Evolutionary conservation across 176 grass and related monocot genomes (phyloP).

Genomic region (Musa beccarii): DNA sequence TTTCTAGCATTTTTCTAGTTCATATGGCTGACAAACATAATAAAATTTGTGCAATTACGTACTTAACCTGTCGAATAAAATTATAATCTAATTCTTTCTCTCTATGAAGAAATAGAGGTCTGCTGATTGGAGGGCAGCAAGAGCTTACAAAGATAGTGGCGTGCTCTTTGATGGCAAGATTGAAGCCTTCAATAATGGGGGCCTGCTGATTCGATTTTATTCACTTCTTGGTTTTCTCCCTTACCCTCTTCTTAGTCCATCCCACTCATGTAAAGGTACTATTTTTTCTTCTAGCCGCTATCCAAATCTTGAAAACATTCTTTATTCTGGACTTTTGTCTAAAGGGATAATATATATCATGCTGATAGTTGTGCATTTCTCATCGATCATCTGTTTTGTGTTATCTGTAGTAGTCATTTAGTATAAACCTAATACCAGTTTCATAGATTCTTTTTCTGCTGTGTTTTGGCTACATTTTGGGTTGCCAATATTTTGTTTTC

Average conservation of each 20-base stretch:
- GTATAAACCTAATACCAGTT: neutral
- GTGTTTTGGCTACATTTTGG: too few species aligned
- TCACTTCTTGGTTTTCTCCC: constrained; percentile 85
- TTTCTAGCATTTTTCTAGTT: neutral
- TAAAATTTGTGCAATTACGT: neutral
- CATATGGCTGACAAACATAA: neutral
- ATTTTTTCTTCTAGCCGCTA: neutral
- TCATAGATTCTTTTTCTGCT: neutral
- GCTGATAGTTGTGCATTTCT: too few species aligned
- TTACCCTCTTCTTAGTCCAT: constrained; percentile 72
- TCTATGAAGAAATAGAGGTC: constrained; percentile 40
- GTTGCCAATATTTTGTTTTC: too few species aligned
- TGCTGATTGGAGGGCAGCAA: constrained; percentile 57
- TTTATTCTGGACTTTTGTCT: neutral
- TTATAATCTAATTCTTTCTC: constrained; percentile 33
- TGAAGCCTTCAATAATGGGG: constrained; percentile 62
- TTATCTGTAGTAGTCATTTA: too few species aligned
- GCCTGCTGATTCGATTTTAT: constrained; percentile 57
- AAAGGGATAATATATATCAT: too few species aligned
- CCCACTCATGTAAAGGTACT: constrained; percentile 61
- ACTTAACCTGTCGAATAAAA: neutral
- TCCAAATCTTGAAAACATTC: neutral
- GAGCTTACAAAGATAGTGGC: constrained; percentile 45
- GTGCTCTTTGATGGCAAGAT: constrained; percentile 34
- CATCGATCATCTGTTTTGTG: too few species aligned